phyloP scores from a whole-genome alignment of 805 yeast species.

The Nakazawaea molendinolei region DNA sequence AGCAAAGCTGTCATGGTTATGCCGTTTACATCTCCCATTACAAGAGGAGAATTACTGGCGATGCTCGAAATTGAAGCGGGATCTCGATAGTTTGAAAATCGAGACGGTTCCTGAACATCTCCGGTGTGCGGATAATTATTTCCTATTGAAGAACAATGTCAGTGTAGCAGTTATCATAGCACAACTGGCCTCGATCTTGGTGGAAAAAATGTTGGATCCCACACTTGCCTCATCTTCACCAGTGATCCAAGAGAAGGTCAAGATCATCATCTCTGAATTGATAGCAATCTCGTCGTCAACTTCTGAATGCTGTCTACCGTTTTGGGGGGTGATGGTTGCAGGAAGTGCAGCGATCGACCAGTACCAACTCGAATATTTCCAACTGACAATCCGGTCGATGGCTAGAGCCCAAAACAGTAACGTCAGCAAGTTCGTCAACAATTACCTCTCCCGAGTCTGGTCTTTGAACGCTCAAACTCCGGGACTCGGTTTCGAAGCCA shows the following conservation, averaged over 20 bases:
- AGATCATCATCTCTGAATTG: conserved; percentile 4
- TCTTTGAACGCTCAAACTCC: not conserved
- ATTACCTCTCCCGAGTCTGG: conserved; percentile 7
- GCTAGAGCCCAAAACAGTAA: conserved; percentile 3
- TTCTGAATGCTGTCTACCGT: conserved; percentile 9
- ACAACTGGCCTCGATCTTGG: conserved; percentile 7
- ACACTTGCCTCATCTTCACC: not conserved
- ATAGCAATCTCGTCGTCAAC: conserved; percentile 1
- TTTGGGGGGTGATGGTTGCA: conserved; percentile 9
- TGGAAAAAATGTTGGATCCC: conserved; percentile 10
- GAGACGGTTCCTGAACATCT: conserved; percentile 1
- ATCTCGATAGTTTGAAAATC: not conserved
- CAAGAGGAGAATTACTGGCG: conserved; percentile 2
- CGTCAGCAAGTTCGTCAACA: conserved; percentile 5
- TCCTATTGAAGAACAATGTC: conserved; percentile 9
- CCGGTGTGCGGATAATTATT: conserved; percentile 2
- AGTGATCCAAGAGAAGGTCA: conserved; percentile 11
- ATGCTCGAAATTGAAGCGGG: conserved; percentile 1
- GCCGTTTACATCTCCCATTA: conserved; percentile 16
- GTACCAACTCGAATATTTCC: conserved; percentile 7
- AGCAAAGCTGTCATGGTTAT: conserved; percentile 29
- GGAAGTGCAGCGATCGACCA: conserved; percentile 7
- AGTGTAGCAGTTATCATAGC: conserved; percentile 8
- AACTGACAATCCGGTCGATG: conserved; percentile 6
- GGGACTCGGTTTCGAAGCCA: conserved; percentile 7